Evolutionary conservation across 2,329 filamentous ascomycete genomes (phyloP).

Genomic region (Colletotrichum tamarilloi): DNA sequence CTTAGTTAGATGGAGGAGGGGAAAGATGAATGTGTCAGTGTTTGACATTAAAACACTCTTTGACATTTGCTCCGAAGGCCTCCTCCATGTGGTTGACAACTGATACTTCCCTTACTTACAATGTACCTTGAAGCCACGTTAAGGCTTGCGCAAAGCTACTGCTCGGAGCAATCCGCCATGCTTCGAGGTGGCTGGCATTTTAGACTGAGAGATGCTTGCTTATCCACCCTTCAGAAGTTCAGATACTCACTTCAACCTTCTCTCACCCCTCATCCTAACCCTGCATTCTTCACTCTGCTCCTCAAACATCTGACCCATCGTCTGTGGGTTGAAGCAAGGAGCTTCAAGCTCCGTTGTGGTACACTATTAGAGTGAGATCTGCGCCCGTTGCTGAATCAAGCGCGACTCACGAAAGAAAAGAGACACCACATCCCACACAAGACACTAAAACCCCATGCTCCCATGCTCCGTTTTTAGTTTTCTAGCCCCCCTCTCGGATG

Average conservation of each 20-base stretch:
- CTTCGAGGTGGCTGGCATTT: too few relatives aligned
- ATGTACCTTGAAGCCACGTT: background rate
- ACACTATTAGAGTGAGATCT: background rate
- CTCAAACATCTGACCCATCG: background rate
- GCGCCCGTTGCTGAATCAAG: conserved; percentile 14
- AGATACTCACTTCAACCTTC: too few relatives aligned
- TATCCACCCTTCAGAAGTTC: too few relatives aligned
- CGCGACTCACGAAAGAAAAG: conserved; percentile 6
- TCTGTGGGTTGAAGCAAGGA: background rate
- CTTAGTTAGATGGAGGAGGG: background rate
- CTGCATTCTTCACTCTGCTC: background rate
- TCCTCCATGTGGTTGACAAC: background rate
- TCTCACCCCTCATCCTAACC: background rate
- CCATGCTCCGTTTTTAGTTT: background rate
- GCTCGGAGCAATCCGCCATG: background rate
- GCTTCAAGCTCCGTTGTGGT: background rate
- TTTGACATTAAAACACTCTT: background rate
- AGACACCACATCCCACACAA: background rate
- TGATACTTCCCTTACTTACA: background rate
- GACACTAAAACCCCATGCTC: background rate
- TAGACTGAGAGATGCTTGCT: too few relatives aligned
- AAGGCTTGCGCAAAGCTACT: background rate
- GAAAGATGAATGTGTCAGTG: background rate
- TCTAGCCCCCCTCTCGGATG: background rate
- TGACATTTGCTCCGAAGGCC: background rate